Percentiles rank a stretch among this genome's conserved stretches.
Conservation (phyloP, 768 basidiomycete genomes). For the Xerocomellus amylosporus region DNA sequence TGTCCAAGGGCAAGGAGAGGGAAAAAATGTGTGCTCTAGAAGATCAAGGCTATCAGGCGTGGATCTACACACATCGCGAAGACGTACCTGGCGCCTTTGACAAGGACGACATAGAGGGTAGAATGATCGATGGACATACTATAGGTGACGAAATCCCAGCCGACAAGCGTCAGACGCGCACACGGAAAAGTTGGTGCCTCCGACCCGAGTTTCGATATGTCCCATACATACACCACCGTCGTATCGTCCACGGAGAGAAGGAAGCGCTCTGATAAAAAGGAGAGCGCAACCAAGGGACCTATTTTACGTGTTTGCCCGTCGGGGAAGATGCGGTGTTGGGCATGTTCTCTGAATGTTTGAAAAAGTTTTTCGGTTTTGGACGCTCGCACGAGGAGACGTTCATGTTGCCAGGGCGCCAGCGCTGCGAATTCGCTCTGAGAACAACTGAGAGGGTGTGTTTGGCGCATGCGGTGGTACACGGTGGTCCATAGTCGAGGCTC, state of each 20-base stretch:
- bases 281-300: background rate
- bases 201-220: background rate
- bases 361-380: slow-evolving; percentile 5
- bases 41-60: background rate
- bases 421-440: slow-evolving; percentile 8
- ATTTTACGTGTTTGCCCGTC: background rate
- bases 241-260: slow-evolving; percentile 8
- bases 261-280: slow-evolving; percentile 11
- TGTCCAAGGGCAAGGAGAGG: background rate
- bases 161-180: slow-evolving; percentile 2
- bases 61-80: background rate
- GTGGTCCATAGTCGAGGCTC: slow-evolving; percentile 3
- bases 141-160: slow-evolving; percentile 2
- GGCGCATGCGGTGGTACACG: background rate
- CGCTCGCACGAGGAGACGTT: slow-evolving; percentile 9
- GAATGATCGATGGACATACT: slow-evolving; percentile 10
- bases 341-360: background rate
- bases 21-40: slow-evolving; percentile 11
- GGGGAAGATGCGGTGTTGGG: background rate
- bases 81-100: slow-evolving; percentile 7
- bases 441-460: background rate
- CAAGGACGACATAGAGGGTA: slow-evolving; percentile 12
- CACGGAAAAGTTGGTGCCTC: background rate
- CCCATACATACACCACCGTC: slow-evolving; percentile 15
- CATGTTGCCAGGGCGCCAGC: background rate